Evolutionary conservation across 805 yeast genomes (phyloP), one percentile per base, ranked within the genome.

Genomic region (Candida cerambycidarum): DNA sequence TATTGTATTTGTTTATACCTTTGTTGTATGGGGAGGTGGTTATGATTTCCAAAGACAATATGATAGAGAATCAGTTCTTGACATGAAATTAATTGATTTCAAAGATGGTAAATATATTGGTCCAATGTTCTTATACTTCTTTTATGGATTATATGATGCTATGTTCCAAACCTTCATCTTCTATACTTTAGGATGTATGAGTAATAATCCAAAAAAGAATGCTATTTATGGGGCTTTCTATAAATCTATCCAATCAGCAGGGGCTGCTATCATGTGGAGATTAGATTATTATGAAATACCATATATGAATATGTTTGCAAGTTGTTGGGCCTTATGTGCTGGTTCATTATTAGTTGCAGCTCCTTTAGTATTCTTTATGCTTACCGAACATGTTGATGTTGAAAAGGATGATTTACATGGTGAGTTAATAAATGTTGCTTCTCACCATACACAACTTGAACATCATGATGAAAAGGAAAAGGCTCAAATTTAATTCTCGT

Each of bases 181-280:
- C 61, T 80, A 83, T 81, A 49, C 75, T 32, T 64, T 81, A 64
- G 85, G 85, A 34, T 71, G 82, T 32, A 57, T 80, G 43, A 70
- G 83, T 43, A 80, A 80, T 57, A 73, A 76, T 53, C 73, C 82
- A 24, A 71, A 78, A 62, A 76, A 73, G 57, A 64, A 69, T 30
- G 79, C 82, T 18, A 58, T 79, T 45, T 76, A 77, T 52, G 80
- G 82, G 14, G 83, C 83, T 31, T 76, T 76, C 58, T 80, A 79
- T 65, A 81, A 81, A 65, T 79, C 82, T 44, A 59, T 81, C 45
- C 85, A 80, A 62, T 73, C 80, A 31, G 84, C 83, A 8, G 83
- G 82, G 56, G 79, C 80, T 11, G 85, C 80, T 17, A 66, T 80
- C 36, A 74, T 73, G 11, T 81, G 83, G 84, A 63, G 80, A 51